Conservation (phyloP, 768 basidiomycete species). For the Fibroporia radiculosa region DNA sequence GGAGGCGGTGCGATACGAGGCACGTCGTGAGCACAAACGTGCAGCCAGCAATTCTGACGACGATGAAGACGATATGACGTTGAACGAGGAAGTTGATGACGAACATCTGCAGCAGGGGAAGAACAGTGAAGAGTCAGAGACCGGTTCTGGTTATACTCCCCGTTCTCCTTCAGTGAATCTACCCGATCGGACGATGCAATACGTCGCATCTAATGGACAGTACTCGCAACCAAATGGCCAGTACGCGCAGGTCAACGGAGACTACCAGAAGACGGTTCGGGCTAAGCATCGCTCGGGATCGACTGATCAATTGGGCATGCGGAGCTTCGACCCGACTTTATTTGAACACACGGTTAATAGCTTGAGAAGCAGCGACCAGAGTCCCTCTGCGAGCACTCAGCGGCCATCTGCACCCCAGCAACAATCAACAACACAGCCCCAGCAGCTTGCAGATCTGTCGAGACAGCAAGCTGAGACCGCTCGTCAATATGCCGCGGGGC, state of each 20-base stretch:
- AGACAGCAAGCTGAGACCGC: constrained; percentile 10
- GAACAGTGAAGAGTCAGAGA: constrained; percentile 20
- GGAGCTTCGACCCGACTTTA: constrained; percentile 49
- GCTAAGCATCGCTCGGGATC: constrained; percentile 48
- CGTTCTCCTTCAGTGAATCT: constrained; percentile 58
- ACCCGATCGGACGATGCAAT: constrained; percentile 37
- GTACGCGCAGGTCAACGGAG: constrained; percentile 18
- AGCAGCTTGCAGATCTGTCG: constrained; percentile 6
- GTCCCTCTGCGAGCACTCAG: constrained; percentile 14
- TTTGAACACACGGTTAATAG: constrained; percentile 32
- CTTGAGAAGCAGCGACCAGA: constrained; percentile 8
- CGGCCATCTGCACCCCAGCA: constrained; percentile 15
- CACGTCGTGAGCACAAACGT: constrained; percentile 29
- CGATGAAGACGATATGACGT: constrained; percentile 40
- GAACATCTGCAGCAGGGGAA: constrained; percentile 15
- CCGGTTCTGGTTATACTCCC: constrained; percentile 43
- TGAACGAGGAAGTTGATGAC: constrained; percentile 45
- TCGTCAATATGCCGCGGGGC: constrained; percentile 6
- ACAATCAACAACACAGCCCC: constrained; percentile 1
- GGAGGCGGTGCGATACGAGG: constrained; percentile 30
- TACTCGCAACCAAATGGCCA: constrained; percentile 15
- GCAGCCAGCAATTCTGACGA: constrained; percentile 34
- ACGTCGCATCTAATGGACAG: constrained; percentile 15
- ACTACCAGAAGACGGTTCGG: constrained; percentile 30
- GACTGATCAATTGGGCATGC: constrained; percentile 55